Conservation (phyloP, 2,329 filamentous ascomycete species). For the Amauroascus verrucosus region DNA sequence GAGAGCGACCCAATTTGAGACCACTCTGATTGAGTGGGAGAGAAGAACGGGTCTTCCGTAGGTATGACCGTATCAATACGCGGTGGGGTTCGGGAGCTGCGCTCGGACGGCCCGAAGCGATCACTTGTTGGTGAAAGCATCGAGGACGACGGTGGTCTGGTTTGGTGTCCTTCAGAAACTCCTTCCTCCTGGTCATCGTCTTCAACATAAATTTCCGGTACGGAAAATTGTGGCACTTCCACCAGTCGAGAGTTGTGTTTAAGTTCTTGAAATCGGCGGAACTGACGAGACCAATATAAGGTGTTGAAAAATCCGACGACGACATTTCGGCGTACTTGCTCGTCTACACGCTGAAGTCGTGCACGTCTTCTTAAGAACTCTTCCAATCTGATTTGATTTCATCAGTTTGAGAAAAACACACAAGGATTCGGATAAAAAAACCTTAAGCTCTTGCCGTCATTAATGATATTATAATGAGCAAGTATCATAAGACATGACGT, state of each 20-base stretch:
- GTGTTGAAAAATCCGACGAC: slow-evolving; percentile 96
- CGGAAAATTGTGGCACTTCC: slow-evolving; percentile 63
- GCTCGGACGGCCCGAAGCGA: slow-evolving; percentile 19
- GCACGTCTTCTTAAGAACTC: slow-evolving; percentile 88
- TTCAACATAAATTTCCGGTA: slow-evolving; percentile 85
- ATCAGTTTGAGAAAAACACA: slow-evolving; percentile 17
- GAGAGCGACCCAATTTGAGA: slow-evolving; percentile 46
- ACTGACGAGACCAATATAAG: slow-evolving; percentile 71
- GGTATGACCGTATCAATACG: slow-evolving; percentile 36
- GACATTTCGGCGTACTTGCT: slow-evolving; percentile 79
- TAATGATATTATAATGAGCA: slow-evolving; percentile 97
- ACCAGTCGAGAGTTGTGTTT: slow-evolving; percentile 70
- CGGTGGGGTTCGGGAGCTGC: slow-evolving; percentile 44
- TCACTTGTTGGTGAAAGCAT: slow-evolving; percentile 25
- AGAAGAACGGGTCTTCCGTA: slow-evolving; percentile 26
- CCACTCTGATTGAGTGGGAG: slow-evolving; percentile 38
- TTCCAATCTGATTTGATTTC: slow-evolving; percentile 54
- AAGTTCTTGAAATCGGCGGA: slow-evolving; percentile 62
- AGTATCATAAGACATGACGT: slow-evolving; percentile 88
- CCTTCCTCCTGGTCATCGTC: slow-evolving; percentile 48
- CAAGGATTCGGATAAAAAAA: slow-evolving; percentile 32
- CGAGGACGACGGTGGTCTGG: slow-evolving; percentile 17
- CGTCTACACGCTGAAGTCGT: slow-evolving; percentile 83
- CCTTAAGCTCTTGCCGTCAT: slow-evolving; percentile 88
- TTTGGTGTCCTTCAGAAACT: slow-evolving; percentile 13